phyloP scores from a whole-genome alignment of 2,329 filamentous ascomycete genomes.

The Shiraia sp. region DNA sequence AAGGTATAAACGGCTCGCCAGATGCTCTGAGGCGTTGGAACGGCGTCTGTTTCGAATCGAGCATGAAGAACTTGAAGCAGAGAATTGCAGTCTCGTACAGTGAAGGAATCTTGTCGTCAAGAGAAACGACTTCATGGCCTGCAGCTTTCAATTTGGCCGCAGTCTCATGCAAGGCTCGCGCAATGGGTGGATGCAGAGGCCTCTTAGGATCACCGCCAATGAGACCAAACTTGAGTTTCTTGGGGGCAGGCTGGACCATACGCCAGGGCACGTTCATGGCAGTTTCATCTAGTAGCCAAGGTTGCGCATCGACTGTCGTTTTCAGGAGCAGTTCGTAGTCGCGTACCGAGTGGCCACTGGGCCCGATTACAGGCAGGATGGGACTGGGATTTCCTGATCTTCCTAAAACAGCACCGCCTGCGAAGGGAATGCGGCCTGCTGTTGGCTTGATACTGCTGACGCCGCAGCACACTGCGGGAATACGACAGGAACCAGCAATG shows the following conservation, averaged over 20 bases:
- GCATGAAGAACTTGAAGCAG: slow-evolving; percentile 49
- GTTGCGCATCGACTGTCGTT: slow-evolving; percentile 44
- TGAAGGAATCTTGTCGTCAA: slow-evolving; percentile 33
- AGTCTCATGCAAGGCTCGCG: slow-evolving; percentile 50
- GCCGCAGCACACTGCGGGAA: slow-evolving; percentile 77
- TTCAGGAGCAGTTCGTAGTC: slow-evolving; percentile 50
- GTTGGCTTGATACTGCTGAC: slow-evolving; percentile 57
- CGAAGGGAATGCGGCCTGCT: slow-evolving; percentile 55
- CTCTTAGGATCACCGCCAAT: slow-evolving; percentile 53
- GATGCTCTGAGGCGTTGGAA: slow-evolving; percentile 39
- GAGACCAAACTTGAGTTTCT: slow-evolving; percentile 53
- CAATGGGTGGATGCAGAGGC: slow-evolving; percentile 57
- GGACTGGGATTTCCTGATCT: slow-evolving; percentile 32
- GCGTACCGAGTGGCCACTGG: slow-evolving; percentile 48
- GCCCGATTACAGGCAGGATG: slow-evolving; percentile 49
- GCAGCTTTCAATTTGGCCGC: slow-evolving; percentile 44
- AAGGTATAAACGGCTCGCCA: slow-evolving; percentile 52
- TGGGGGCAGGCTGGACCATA: slow-evolving; percentile 15
- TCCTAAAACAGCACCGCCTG: slow-evolving; percentile 31
- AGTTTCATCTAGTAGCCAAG: slow-evolving; percentile 53
- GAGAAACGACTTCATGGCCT: slow-evolving; percentile 50
- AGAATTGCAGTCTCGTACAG: slow-evolving; percentile 41
- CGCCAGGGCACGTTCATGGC: slow-evolving; percentile 54
- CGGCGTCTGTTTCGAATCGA: slow-evolving; percentile 43
- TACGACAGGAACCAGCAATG: slow-evolving; percentile 67